These are phyloP conservation scores for Drosera spatulata DNA, from an alignment of 179 eudicot genomes.

Conservation along the genomic window DNA sequence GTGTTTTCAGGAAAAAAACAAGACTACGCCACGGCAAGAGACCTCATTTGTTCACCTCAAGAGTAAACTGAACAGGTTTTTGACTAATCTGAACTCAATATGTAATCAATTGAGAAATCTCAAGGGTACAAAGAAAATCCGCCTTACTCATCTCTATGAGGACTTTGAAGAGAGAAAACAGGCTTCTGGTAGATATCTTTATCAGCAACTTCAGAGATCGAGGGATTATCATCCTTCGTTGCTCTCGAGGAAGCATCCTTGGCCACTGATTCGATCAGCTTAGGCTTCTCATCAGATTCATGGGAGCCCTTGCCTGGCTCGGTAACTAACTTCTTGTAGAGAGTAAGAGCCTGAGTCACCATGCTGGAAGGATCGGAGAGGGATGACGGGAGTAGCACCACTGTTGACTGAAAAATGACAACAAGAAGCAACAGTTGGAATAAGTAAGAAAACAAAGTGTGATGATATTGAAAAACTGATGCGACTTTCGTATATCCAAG, in stretches of 20 bases:
- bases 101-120: too few relatives aligned
- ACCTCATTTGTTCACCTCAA: too few relatives aligned
- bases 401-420: constrained; percentile 39
- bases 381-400: constrained; percentile 57
- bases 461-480: neutral
- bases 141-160: constrained; percentile 11
- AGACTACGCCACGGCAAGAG: too few relatives aligned
- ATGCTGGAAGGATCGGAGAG: constrained; percentile 46
- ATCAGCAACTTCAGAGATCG: neutral
- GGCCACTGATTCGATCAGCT: constrained; percentile 1
- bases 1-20: too few relatives aligned
- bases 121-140: too few relatives aligned
- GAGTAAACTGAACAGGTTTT: too few relatives aligned
- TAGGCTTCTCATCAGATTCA: constrained; percentile 3
- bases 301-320: constrained; percentile 9
- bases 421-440: neutral
- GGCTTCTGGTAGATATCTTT: constrained; percentile 11
- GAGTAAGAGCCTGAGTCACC: constrained; percentile 52
- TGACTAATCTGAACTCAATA: too few relatives aligned
- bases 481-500: too few relatives aligned
- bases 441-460: neutral
- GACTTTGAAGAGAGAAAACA: constrained; percentile 31
- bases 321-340: constrained; percentile 49
- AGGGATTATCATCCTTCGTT: constrained; percentile 6
- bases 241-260: constrained; percentile 4